These are phyloP conservation scores for Piper betle DNA, from an alignment of 164 flowering plant genomes.

Conservation along the genomic window DNA sequence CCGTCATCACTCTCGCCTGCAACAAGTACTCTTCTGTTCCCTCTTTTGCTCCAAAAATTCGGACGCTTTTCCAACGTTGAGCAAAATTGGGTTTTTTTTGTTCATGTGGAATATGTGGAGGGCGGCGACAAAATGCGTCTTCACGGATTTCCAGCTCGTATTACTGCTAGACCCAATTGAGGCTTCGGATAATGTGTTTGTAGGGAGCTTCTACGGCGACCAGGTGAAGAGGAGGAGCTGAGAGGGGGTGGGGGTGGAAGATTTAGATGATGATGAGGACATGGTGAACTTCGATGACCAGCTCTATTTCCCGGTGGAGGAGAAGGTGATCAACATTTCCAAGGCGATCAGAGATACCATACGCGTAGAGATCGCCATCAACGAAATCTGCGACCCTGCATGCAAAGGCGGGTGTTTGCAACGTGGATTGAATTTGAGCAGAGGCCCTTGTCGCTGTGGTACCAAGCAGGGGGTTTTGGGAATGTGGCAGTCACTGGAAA, in stretches of 20 bases:
- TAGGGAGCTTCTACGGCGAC: conserved; percentile 40
- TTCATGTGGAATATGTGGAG: conserved; percentile 49
- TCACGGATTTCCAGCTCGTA: conserved; percentile 63
- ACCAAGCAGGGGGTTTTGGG: not conserved
- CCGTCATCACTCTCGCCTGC: conserved; percentile 68
- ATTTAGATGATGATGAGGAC: conserved; percentile 38
- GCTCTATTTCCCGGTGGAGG: conserved; percentile 63
- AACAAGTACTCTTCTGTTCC: conserved; percentile 34
- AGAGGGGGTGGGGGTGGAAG: conserved; percentile 7
- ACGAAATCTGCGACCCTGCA: conserved; percentile 44
- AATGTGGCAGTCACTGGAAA: not conserved
- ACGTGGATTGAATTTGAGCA: conserved; percentile 68
- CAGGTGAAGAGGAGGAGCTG: conserved; percentile 15
- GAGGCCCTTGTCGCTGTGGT: conserved; percentile 40
- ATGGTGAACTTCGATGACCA: conserved; percentile 58
- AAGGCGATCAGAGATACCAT: conserved; percentile 72
- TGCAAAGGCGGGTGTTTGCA: conserved; percentile 82
- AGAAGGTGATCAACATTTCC: conserved; percentile 70
- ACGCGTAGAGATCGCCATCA: conserved; percentile 66
- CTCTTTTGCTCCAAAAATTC: not conserved
- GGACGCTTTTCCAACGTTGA: not conserved
- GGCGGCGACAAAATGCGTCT: conserved; percentile 64
- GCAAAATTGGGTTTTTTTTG: not conserved
- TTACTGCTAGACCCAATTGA: conserved; percentile 63
- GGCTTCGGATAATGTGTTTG: conserved; percentile 43